Evolutionary conservation across 257 asterid genomes (phyloP).

Genomic region (Plantago ovata): DNA sequence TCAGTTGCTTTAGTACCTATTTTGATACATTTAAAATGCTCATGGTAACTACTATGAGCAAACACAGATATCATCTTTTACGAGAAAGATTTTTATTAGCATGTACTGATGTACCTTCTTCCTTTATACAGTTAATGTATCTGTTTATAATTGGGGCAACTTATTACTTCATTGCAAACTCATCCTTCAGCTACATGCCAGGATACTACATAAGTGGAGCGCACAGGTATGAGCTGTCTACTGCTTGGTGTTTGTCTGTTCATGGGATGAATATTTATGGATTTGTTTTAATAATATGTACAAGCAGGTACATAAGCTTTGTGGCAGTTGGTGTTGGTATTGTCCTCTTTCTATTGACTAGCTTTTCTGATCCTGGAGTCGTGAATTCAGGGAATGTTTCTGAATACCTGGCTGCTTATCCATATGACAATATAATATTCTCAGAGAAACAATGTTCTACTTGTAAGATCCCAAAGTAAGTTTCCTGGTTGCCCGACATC

Average conservation of each 20-base stretch:
- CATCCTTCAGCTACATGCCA: constrained; percentile 83
- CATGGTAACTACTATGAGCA: no score
- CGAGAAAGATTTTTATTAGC: constrained; percentile 14
- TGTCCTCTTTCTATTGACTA: constrained; percentile 80
- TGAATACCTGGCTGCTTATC: constrained; percentile 78
- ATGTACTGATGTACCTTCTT: constrained; percentile 14
- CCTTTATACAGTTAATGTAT: constrained; percentile 67
- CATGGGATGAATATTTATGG: constrained; percentile 13
- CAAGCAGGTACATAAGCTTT: constrained; percentile 75
- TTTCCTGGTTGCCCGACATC: constrained; percentile 16
- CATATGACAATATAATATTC: constrained; percentile 79
- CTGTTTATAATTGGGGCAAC: constrained; percentile 74
- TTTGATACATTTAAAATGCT: no score
- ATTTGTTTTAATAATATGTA: constrained; percentile 19
- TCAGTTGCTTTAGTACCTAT: no score
- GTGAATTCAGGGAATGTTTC: constrained; percentile 70
- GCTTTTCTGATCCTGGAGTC: constrained; percentile 98
- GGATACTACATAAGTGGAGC: constrained; percentile 76
- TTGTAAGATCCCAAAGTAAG: constrained; percentile 95
- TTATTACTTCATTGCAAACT: constrained; percentile 54
- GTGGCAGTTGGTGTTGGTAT: constrained; percentile 89
- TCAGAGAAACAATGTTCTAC: constrained; percentile 83
- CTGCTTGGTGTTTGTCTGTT: constrained; percentile 18
- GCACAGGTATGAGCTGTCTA: constrained; percentile 60
- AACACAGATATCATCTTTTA: neutral